Percentiles rank a stretch among this genome's conserved stretches.
Conservation (phyloP, 768 basidiomycete species). For the Gloeopeniophorella convolvens region DNA sequence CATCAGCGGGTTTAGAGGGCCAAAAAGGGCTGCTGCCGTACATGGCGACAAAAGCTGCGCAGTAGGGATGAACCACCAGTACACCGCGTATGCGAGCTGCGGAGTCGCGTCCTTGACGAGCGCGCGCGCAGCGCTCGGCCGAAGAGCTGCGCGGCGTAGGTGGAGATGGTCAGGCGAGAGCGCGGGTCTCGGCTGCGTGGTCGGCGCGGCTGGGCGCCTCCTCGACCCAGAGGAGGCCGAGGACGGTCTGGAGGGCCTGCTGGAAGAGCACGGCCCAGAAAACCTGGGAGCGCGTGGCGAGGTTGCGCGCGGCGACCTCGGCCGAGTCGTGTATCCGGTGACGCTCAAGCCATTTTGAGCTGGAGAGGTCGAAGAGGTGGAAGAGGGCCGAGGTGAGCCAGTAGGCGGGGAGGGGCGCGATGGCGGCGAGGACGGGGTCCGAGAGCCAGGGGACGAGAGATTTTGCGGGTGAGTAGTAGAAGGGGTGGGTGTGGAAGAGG, state of each 20-base stretch:
- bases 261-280: slow-evolving; percentile 78
- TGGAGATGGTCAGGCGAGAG: neutral
- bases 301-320: slow-evolving; percentile 71
- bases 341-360: slow-evolving; percentile 71
- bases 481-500: slow-evolving; percentile 31
- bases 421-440: slow-evolving; percentile 66
- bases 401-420: slow-evolving; percentile 74
- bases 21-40: slow-evolving; percentile 38
- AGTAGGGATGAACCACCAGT: slow-evolving; percentile 90
- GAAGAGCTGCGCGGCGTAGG: neutral
- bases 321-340: slow-evolving; percentile 84
- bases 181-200: slow-evolving; percentile 25
- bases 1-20: neutral
- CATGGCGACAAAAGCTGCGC: slow-evolving; percentile 77
- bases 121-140: slow-evolving; percentile 28
- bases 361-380: slow-evolving; percentile 71
- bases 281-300: slow-evolving; percentile 65
- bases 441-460: slow-evolving; percentile 50
- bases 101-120: slow-evolving; percentile 34
- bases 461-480: slow-evolving; percentile 46
- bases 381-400: slow-evolving; percentile 81
- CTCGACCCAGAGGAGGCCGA: slow-evolving; percentile 66
- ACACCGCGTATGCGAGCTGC: slow-evolving; percentile 51
- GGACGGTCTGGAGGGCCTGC: slow-evolving; percentile 73
- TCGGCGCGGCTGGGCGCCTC: slow-evolving; percentile 26